Conservation (phyloP, 192 early-diverging fungal genomes). For the Rhizoclosmatium sp. region DNA sequence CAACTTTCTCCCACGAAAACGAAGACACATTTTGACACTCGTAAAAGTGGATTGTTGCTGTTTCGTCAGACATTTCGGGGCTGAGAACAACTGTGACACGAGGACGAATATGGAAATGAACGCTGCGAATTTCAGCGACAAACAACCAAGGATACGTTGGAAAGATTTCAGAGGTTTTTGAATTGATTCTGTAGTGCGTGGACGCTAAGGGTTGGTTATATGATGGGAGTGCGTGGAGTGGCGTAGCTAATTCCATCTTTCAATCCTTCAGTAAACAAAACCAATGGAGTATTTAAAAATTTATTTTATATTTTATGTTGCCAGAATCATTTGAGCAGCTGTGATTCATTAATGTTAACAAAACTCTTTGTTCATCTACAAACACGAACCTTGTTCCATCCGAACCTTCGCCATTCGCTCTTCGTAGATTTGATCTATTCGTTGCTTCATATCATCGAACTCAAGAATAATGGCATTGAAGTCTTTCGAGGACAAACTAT, state of each 20-base stretch:
- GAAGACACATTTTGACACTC: neutral
- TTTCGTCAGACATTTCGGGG: neutral
- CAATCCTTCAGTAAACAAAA: too few species aligned
- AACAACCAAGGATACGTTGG: slow-evolving; percentile 14
- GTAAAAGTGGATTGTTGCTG: slow-evolving; percentile 3
- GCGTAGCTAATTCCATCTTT: neutral
- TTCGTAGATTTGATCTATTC: slow-evolving; percentile 36
- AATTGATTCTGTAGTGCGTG: neutral
- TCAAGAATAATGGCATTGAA: slow-evolving; percentile 24
- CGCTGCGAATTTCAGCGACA: slow-evolving; percentile 4
- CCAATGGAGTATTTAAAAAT: neutral
- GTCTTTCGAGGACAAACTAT: slow-evolving; percentile 19
- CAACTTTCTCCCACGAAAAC: slow-evolving; percentile 20
- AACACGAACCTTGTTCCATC: slow-evolving; percentile 7
- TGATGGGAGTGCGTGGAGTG: neutral
- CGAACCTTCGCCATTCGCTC: slow-evolving; percentile 35
- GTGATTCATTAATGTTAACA: neutral
- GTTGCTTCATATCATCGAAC: slow-evolving; percentile 36
- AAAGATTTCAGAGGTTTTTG: neutral
- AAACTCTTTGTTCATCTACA: neutral
- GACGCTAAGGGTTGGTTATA: neutral
- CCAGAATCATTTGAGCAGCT: neutral
- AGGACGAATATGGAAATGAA: slow-evolving; percentile 15
- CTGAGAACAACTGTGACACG: neutral
- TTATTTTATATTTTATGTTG: neutral